Conservation (phyloP, 352 stramenopile species). For the Globisporangium canariense region DNA sequence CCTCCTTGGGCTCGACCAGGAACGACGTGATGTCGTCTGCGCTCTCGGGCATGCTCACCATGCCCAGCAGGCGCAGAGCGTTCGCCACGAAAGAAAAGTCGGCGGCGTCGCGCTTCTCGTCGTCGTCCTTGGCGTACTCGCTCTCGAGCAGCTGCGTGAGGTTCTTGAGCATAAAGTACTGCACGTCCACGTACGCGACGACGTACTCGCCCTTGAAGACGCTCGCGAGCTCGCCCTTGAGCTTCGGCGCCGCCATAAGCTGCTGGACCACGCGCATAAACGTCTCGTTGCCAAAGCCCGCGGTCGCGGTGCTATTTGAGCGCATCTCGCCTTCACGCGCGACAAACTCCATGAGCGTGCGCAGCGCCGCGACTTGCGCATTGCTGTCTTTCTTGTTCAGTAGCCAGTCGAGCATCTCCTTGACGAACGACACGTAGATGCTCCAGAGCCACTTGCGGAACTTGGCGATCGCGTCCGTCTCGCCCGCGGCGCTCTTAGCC, state of each 20-base stretch:
- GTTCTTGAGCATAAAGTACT: constrained; percentile 86
- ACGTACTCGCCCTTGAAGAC: constrained; percentile 88
- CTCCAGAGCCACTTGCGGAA: constrained; percentile 85
- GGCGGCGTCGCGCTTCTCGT: constrained; percentile 35
- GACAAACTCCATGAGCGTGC: constrained; percentile 89
- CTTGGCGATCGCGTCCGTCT: constrained; percentile 55
- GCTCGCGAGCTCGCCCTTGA: constrained; percentile 77
- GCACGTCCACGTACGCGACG: constrained; percentile 76
- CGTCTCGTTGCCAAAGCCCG: constrained; percentile 80
- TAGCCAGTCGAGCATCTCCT: constrained; percentile 82
- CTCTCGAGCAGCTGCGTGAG: constrained; percentile 57
- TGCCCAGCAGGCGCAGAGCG: constrained; percentile 57
- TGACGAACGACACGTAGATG: constrained; percentile 75
- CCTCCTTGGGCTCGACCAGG: constrained; percentile 45
- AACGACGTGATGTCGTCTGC: constrained; percentile 65
- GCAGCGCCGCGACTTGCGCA: constrained; percentile 70
- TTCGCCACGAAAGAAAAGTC: constrained; percentile 64
- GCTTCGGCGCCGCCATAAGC: constrained; percentile 54
- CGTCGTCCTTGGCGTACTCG: constrained; percentile 24
- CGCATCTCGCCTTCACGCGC: constrained; percentile 64
- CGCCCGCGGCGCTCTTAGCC: constrained; percentile 20
- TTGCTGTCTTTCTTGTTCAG: constrained; percentile 51
- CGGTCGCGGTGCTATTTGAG: constrained; percentile 10
- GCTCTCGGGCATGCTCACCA: constrained; percentile 72
- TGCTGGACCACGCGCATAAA: constrained; percentile 77